These are phyloP conservation scores for Boletellus sp. DNA, from an alignment of 768 basidiomycete species.

Conservation along the genomic window DNA sequence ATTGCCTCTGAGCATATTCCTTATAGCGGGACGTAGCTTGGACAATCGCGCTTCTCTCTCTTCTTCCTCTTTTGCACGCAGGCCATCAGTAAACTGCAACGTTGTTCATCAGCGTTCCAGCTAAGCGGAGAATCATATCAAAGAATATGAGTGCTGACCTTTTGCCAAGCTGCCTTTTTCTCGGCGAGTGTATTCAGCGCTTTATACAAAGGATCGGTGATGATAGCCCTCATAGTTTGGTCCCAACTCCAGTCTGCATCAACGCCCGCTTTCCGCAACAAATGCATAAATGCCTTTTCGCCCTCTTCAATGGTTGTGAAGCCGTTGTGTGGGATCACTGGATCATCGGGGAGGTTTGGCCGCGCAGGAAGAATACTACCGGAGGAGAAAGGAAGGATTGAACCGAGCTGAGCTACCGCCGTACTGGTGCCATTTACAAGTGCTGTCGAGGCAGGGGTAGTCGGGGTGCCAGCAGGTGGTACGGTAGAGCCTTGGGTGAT, in stretches of 20 bases:
- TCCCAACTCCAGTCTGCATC: conserved; percentile 97
- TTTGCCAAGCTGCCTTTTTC: conserved; percentile 92
- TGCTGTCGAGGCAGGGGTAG: conserved; percentile 36
- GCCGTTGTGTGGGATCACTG: conserved; percentile 86
- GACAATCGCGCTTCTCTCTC: conserved; percentile 80
- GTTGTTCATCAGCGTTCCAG: conserved; percentile 6
- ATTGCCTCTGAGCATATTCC: conserved; percentile 83
- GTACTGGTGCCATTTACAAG: conserved; percentile 47
- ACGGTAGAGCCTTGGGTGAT: conserved; percentile 36
- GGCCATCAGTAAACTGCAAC: conserved; percentile 61
- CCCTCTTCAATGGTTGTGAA: conserved; percentile 85
- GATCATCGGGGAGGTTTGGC: conserved; percentile 81
- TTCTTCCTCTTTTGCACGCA: conserved; percentile 80
- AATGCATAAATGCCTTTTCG: conserved; percentile 89
- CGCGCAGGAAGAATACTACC: conserved; percentile 63
- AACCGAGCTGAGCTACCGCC: conserved; percentile 44
- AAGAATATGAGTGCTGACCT: conserved; percentile 48
- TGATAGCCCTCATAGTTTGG: conserved; percentile 94
- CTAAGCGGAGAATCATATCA: background rate
- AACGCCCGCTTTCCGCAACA: conserved; percentile 85
- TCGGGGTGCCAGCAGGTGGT: conserved; percentile 46
- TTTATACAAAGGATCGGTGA: conserved; percentile 97
- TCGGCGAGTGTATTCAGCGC: conserved; percentile 90
- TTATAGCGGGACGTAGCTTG: conserved; percentile 81
- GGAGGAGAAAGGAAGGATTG: conserved; percentile 60